Evolutionary conservation across 805 yeast species (phyloP), one percentile per base, ranked within the genome.

Genomic region (Monosporozyma yasuniensis): DNA sequence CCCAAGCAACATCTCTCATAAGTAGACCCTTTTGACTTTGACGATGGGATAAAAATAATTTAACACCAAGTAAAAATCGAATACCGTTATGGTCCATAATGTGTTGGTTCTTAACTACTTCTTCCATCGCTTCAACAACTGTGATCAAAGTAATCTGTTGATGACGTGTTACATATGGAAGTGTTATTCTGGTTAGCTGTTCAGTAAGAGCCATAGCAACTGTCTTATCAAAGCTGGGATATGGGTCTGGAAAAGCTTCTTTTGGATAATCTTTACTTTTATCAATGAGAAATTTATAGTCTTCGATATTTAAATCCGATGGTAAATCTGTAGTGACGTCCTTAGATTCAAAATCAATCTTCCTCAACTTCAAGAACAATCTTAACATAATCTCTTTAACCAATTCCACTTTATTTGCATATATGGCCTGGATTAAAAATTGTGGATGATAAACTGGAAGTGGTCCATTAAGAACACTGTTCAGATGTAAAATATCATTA

Each of bases 391-490:
- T 72, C 37, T 72, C 74, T 52, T 79, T 74, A 1, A 80, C 90
- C 2, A 79, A 60, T 10, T 69, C 67, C 12, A 76, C 54, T 53
- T 83, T 80, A 25, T 81, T 83, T 55, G 79, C 76, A 57, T 84
- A 81, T 18, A 90, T 63, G 4, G 82, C 70, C 63, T 90, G 96
- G 43, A 88, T 81, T 45, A 90, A 65, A 48, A 87, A 76, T 64
- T 89, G 96, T 0, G 98, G 98, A 60, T 91, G 97, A 57, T 87
- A 90, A 0, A 88, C 68, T 0, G 97, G 96, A 14, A 91, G 65
- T 0, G 95, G 93, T 30, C 97, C 97, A 67, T 90, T 90, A 49
- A 90, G 68, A 4, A 89, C 82, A 14, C 87, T 71, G 46, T 84
- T 85, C 50, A 90, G 72, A 56, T 83, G 84, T 52, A 86, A 75